Conservation (phyloP, 2,329 filamentous ascomycete genomes). For the Ophiobolus disseminans region DNA sequence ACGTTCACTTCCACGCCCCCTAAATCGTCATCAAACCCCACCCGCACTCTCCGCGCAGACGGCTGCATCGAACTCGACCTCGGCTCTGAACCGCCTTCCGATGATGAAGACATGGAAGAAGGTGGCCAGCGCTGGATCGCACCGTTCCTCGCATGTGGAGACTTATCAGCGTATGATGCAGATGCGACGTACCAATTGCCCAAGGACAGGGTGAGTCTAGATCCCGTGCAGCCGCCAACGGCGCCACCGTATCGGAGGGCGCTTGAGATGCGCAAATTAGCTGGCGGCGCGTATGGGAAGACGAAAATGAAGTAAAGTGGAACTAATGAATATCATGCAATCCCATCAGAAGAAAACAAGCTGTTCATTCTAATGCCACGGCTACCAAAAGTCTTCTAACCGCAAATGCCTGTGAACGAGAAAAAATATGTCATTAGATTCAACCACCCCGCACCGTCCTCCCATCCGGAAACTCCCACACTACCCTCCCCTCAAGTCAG, state of each 20-base stretch:
- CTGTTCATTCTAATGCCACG: too few relatives aligned
- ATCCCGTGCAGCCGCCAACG: slow-evolving; percentile 93
- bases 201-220: slow-evolving; percentile 82
- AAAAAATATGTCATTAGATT: too few relatives aligned
- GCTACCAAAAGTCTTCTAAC: too few relatives aligned
- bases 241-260: slow-evolving; percentile 94
- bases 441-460: too few relatives aligned
- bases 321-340: too few relatives aligned
- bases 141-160: slow-evolving; percentile 95
- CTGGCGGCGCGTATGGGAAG: slow-evolving; percentile 79
- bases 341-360: too few relatives aligned
- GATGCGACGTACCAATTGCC: slow-evolving; percentile 93
- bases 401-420: too few relatives aligned
- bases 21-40: slow-evolving; percentile 8
- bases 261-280: slow-evolving; percentile 78
- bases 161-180: slow-evolving; percentile 92
- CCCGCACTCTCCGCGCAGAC: slow-evolving; percentile 50
- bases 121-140: slow-evolving; percentile 79
- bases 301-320: too few relatives aligned
- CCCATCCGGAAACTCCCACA: too few relatives aligned
- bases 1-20: slow-evolving; percentile 56
- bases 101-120: slow-evolving; percentile 48
- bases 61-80: slow-evolving; percentile 57
- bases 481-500: too few relatives aligned
- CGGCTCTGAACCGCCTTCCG: slow-evolving; percentile 52